phyloP scores from a whole-genome alignment of 441 rosid species.

The Populus hybrid region DNA sequence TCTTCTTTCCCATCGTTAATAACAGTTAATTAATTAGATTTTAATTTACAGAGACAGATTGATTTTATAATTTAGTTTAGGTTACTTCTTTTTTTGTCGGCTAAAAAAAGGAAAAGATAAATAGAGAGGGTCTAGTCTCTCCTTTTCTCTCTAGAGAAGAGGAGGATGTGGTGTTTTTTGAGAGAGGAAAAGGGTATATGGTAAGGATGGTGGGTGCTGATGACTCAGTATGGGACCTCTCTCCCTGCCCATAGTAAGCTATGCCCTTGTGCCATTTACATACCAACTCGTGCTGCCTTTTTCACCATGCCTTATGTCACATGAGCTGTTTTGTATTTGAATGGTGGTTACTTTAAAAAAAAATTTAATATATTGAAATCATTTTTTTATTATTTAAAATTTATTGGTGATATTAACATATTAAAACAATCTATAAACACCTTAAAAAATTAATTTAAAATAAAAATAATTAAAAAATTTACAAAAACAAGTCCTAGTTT shows the following conservation, averaged over 20 bases:
- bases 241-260: neutral
- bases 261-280: neutral
- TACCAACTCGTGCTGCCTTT: neutral
- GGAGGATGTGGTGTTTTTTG: neutral
- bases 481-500: no score
- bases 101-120: neutral
- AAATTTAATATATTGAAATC: no score
- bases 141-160: neutral
- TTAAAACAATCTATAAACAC: no score
- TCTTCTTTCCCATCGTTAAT: slow-evolving; percentile 69
- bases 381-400: no score
- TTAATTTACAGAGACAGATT: neutral
- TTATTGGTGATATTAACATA: no score
- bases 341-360: no score
- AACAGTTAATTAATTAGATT: neutral
- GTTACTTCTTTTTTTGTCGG: neutral
- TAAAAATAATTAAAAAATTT: no score
- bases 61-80: neutral
- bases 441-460: no score
- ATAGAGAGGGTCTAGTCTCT: neutral
- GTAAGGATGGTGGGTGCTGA: neutral
- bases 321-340: no score
- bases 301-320: neutral
- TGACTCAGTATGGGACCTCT: neutral
- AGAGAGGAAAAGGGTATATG: neutral